A percentile compares a stretch with the other conserved stretches of the same genome.
Conservation (phyloP, 2,329 filamentous ascomycete genomes). For the Neurospora sp. region DNA sequence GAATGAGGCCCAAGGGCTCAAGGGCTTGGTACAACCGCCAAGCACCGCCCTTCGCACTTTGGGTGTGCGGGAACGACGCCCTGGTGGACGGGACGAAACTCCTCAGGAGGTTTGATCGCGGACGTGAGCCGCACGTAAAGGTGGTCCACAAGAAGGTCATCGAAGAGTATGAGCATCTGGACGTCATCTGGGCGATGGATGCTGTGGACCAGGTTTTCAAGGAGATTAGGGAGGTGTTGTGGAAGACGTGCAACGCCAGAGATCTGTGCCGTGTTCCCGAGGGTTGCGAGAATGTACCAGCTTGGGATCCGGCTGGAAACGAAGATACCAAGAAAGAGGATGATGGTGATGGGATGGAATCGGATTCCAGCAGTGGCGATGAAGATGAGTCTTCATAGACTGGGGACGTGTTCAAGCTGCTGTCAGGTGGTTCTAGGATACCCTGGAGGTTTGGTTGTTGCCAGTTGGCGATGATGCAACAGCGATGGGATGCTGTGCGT, state of each 20-base stretch:
- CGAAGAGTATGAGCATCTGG: constrained; percentile 83
- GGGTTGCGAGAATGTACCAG: constrained; percentile 45
- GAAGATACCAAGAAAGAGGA: constrained; percentile 2
- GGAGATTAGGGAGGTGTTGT: constrained; percentile 72
- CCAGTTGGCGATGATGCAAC: background rate
- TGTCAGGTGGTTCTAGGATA: background rate
- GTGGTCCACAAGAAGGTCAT: constrained; percentile 77
- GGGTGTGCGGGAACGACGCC: constrained; percentile 75
- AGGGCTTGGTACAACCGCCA: constrained; percentile 74
- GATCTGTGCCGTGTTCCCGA: constrained; percentile 51
- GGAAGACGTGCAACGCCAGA: constrained; percentile 58
- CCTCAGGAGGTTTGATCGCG: constrained; percentile 62
- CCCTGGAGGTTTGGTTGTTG: background rate
- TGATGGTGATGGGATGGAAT: constrained; percentile 16
- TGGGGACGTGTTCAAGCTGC: background rate
- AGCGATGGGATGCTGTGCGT: background rate
- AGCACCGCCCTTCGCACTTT: constrained; percentile 76
- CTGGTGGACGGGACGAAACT: constrained; percentile 75
- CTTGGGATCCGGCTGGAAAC: constrained; percentile 25
- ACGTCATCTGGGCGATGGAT: constrained; percentile 93
- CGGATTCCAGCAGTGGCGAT: constrained; percentile 19
- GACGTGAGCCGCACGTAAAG: constrained; percentile 69
- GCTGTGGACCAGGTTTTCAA: constrained; percentile 70
- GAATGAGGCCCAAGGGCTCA: constrained; percentile 33
- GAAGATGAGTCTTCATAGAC: constrained; percentile 11